These are phyloP conservation scores for Corynascus novoguineensis DNA, from an alignment of 495 filamentous ascomycete genomes.

Conservation along the genomic window DNA sequence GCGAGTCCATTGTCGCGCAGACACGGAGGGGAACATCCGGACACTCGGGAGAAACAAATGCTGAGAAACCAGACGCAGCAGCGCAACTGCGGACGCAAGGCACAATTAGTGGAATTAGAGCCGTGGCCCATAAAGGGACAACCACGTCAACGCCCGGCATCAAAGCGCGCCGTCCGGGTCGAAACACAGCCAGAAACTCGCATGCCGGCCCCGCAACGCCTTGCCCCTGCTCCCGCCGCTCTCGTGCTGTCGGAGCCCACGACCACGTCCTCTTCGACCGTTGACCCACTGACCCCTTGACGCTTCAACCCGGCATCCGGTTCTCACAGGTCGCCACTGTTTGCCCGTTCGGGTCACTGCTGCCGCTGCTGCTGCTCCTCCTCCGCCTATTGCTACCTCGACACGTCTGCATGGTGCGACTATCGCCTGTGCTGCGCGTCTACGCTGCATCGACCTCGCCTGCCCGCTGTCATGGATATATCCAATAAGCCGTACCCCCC, in stretches of 20 bases:
- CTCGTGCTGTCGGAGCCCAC: slow-evolving; percentile 18
- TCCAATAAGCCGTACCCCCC: slow-evolving; percentile 26
- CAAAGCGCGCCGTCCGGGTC: slow-evolving; percentile 2
- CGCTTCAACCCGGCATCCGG: slow-evolving; percentile 4
- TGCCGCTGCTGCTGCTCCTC: slow-evolving; percentile 5
- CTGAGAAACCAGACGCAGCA: slow-evolving; percentile 2
- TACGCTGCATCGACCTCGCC: slow-evolving; percentile 12
- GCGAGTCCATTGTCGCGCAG: not conserved
- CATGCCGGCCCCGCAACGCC: slow-evolving; percentile 12
- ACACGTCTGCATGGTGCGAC: slow-evolving; percentile 32
- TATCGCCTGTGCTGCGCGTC: slow-evolving; percentile 17
- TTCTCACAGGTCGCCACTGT: slow-evolving; percentile 9
- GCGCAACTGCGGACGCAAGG: slow-evolving; percentile 3
- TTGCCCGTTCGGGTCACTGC: not conserved
- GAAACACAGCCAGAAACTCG: slow-evolving; percentile 3
- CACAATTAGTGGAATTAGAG: not conserved
- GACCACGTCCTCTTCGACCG: slow-evolving; percentile 10
- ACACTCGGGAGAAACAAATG: not conserved
- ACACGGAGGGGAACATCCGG: not conserved
- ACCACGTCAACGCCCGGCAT: slow-evolving; percentile 22
- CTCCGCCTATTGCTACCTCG: slow-evolving; percentile 14
- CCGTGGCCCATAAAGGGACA: slow-evolving; percentile 14
- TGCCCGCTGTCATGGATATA: slow-evolving; percentile 29
- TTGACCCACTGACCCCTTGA: slow-evolving; percentile 6
- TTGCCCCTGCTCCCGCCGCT: not conserved